Evolutionary conservation across 306 rosid species (phyloP), one percentile per base, ranked within the genome.

Genomic region (Glycyrrhiza uralensis): DNA sequence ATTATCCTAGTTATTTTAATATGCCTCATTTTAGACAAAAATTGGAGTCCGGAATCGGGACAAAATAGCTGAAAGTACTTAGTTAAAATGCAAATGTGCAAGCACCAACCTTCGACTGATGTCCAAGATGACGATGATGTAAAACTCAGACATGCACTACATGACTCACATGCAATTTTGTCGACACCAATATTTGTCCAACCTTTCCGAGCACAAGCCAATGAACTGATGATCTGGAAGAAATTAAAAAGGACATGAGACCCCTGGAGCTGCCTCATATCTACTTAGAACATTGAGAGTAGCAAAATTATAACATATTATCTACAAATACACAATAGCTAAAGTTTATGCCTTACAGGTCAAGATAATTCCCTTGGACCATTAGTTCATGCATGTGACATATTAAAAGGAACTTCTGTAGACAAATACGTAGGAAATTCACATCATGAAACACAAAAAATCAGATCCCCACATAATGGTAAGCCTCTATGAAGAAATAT

Each of bases 131-230:
- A 76, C 33, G 81, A 74, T 55, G 82, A 70, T 55, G 83, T 54
- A 85, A 84, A 88, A 76, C 83, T 82, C 79, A 85, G 75, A 86
- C 45, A 77, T 28, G 86, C 84, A 66, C 90, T 80, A 69, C 99
- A 95, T 39, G 96, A 88, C 61, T 95, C 99, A 20, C 99, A 95
- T 8, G 78, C 89, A 83, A 95, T 82, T 81, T 89, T 92, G 80
- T 95, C 96, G 36, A 78, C 87, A 65, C 90, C 93, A n/a, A 88
- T 80, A 81, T 86, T 85, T 54, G 85, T 77, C 99, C 99, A 95
- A 77, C 99, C 99, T 83, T 85, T 91, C 75, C 85, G 95, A 71
- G 97, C 96, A 85, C 99, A 95, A 74, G 93, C 84, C 86, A 88
- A 76, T 8, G 97, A 81, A 86, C 84, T 77, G 60, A 89, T 74